Conservation (phyloP, 2,329 filamentous ascomycete species). For the Aquanectria penicillioides region DNA sequence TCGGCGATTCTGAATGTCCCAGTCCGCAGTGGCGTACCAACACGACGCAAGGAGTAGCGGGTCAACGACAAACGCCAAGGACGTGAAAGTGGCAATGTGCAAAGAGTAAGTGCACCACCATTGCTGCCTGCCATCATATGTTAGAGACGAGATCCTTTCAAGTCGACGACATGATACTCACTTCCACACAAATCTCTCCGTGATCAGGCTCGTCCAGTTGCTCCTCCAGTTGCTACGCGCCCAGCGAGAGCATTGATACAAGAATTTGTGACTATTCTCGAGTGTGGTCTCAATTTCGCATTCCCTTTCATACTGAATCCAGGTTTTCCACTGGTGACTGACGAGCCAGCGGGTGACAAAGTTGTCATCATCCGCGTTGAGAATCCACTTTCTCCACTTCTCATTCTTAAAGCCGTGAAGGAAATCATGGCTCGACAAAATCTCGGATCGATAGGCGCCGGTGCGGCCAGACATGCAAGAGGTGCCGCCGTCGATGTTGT, state of each 20-base stretch:
- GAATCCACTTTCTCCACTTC: constrained; percentile 86
- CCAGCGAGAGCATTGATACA: constrained; percentile 95
- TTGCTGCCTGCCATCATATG: constrained; percentile 72
- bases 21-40: constrained; percentile 73
- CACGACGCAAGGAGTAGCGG: constrained; percentile 75
- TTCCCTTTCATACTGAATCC: constrained; percentile 91
- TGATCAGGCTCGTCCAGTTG: constrained; percentile 90
- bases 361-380: constrained; percentile 98
- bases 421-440: constrained; percentile 86
- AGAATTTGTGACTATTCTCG: constrained; percentile 87
- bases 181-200: constrained; percentile 86
- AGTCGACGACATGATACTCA: constrained; percentile 65
- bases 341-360: constrained; percentile 98
- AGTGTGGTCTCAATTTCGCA: constrained; percentile 94
- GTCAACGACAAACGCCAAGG: constrained; percentile 84
- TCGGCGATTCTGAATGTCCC: constrained; percentile 62
- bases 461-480: constrained; percentile 96
- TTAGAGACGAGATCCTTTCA: constrained; percentile 26
- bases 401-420: constrained; percentile 91
- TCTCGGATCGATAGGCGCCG: constrained; percentile 89
- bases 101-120: constrained; percentile 94
- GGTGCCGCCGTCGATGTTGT: constrained; percentile 94
- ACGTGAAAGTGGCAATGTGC: constrained; percentile 91
- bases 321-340: constrained; percentile 90
- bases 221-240: constrained; percentile 98